These are phyloP conservation scores for Xylaria scruposa DNA, from an alignment of 495 filamentous ascomycete species.

Conservation along the genomic window DNA sequence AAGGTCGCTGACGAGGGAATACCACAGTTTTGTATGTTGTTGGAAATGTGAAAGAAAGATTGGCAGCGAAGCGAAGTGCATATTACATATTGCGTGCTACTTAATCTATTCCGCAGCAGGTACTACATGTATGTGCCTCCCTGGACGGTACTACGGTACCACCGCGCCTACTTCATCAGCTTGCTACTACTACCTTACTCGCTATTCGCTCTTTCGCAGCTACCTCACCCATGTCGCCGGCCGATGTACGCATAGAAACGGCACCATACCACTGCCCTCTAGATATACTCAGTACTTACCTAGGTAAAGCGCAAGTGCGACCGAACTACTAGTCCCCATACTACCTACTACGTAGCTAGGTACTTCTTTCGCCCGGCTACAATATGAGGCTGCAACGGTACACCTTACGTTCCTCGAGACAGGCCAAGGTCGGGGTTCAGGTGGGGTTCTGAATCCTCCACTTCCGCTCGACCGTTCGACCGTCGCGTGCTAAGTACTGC, in stretches of 20 bases:
- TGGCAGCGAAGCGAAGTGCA: conserved; percentile 3
- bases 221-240: conserved; percentile 15
- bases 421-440: conserved; percentile 18
- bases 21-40: conserved; percentile 29
- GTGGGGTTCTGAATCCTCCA: conserved; percentile 32
- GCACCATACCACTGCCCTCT: neutral
- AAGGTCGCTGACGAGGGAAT: conserved; percentile 24
- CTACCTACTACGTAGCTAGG: conserved; percentile 12
- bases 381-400: neutral
- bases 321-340: neutral
- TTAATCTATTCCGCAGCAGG: neutral
- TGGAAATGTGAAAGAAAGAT: conserved; percentile 17
- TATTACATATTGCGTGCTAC: conserved; percentile 4
- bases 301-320: conserved; percentile 1
- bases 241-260: neutral
- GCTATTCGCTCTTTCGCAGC: conserved; percentile 4
- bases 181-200: conserved; percentile 15
- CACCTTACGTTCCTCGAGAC: neutral
- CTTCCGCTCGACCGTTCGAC: conserved; percentile 43
- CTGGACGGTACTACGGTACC: neutral
- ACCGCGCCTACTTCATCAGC: neutral
- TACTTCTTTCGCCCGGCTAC: neutral
- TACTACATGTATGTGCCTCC: neutral
- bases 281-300: neutral
- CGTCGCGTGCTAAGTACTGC: conserved; percentile 20